Evolutionary conservation across 768 basidiomycete genomes (phyloP).

Genomic region (Pleurotus platypus): DNA sequence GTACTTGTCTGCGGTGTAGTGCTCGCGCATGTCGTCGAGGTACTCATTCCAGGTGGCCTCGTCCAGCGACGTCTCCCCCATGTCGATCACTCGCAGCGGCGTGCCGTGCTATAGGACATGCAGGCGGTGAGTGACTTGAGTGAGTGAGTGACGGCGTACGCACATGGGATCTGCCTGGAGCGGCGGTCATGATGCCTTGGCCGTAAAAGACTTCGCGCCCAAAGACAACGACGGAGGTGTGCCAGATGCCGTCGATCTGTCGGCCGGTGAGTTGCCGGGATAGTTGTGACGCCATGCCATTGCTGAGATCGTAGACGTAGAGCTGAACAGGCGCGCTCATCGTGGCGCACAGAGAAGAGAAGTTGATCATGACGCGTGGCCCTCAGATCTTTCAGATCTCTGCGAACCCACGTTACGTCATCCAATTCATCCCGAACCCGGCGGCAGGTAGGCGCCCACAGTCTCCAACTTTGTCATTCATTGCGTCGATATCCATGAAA

Average conservation of each 20-base stretch:
- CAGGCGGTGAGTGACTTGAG: not conserved
- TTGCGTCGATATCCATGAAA: too few species aligned
- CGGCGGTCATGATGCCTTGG: constrained; percentile 70
- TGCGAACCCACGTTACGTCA: too few species aligned
- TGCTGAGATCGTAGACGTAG: constrained; percentile 90
- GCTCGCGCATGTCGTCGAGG: constrained; percentile 63
- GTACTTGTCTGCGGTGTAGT: constrained; percentile 93
- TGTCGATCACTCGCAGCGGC: constrained; percentile 65
- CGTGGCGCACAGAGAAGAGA: too few species aligned
- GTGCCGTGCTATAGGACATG: constrained; percentile 56
- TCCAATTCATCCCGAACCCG: too few species aligned
- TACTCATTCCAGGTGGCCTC: constrained; percentile 86
- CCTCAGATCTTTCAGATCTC: too few species aligned
- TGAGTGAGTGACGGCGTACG: constrained; percentile 22
- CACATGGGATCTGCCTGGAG: constrained; percentile 82
- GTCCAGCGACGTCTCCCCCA: constrained; percentile 81
- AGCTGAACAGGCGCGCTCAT: constrained; percentile 60
- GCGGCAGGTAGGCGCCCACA: too few species aligned
- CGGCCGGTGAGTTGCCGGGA: constrained; percentile 80
- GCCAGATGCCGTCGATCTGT: constrained; percentile 96
- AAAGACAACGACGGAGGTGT: constrained; percentile 88
- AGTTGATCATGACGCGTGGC: too few species aligned
- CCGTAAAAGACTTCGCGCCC: constrained; percentile 89
- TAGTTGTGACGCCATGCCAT: constrained; percentile 77
- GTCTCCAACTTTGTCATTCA: too few species aligned